Percentiles rank a stretch among this genome's conserved stretches.
phyloP scores from a whole-genome alignment of 2,329 filamentous ascomycete genomes.

The Penicillium sp. region DNA sequence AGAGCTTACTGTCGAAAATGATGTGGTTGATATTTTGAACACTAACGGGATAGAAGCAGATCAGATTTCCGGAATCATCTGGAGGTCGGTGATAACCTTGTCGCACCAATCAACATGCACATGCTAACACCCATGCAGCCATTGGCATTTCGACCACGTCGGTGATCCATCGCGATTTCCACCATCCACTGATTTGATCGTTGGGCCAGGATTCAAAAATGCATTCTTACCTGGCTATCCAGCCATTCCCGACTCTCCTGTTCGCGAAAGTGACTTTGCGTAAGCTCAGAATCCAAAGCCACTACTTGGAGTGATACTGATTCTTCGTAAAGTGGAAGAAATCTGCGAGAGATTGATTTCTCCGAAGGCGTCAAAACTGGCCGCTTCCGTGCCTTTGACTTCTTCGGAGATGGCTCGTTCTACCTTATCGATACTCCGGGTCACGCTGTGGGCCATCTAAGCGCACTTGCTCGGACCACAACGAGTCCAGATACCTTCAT shows the following conservation, averaged over 20 bases:
- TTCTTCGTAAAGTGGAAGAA: background rate
- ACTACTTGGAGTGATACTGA: constrained; percentile 15
- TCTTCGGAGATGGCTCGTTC: constrained; percentile 45
- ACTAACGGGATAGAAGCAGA: background rate
- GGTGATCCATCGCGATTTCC: constrained; percentile 49
- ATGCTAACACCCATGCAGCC: constrained; percentile 7
- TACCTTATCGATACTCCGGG: constrained; percentile 38
- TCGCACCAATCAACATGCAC: background rate
- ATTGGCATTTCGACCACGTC: constrained; percentile 45
- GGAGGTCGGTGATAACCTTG: constrained; percentile 1
- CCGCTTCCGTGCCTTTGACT: constrained; percentile 42
- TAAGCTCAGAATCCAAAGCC: constrained; percentile 10
- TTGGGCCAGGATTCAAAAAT: constrained; percentile 51
- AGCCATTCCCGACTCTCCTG: constrained; percentile 37
- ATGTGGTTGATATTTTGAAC: constrained; percentile 9
- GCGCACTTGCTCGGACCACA: constrained; percentile 48
- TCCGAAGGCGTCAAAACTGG: constrained; percentile 17
- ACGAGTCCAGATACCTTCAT: constrained; percentile 44
- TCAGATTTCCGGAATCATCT: constrained; percentile 7
- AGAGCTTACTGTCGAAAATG: constrained; percentile 2
- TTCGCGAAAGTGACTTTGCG: constrained; percentile 47
- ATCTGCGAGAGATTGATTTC: constrained; percentile 30
- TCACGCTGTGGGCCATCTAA: constrained; percentile 51
- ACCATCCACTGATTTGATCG: constrained; percentile 44
- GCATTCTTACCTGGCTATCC: constrained; percentile 50